Conservation (phyloP, 2,329 filamentous ascomycete genomes). For the Fusarium piperis region DNA sequence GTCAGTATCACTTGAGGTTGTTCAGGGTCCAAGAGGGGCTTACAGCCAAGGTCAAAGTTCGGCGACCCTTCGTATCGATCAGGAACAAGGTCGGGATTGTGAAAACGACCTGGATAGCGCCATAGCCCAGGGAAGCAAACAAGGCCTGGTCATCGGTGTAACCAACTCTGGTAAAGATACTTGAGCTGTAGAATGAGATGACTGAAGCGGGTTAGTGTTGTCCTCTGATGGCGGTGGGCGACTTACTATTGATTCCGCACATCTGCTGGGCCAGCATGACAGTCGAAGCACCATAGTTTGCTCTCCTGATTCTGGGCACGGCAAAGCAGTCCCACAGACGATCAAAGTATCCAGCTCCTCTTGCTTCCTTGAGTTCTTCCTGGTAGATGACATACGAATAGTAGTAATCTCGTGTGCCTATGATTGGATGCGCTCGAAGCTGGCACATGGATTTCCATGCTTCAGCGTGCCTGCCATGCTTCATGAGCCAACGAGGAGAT, state of each 20-base stretch:
- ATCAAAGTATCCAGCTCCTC: constrained; percentile 43
- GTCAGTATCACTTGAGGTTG: neutral
- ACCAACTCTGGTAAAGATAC: constrained; percentile 12
- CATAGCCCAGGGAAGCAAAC: constrained; percentile 26
- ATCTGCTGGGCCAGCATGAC: constrained; percentile 80
- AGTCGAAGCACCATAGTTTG: constrained; percentile 77
- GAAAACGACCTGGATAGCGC: constrained; percentile 21
- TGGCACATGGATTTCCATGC: constrained; percentile 64
- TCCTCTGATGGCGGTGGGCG: fast-evolving
- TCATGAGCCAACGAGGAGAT: constrained; percentile 70
- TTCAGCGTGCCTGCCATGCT: constrained; percentile 66
- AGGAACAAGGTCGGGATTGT: constrained; percentile 22
- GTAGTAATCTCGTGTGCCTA: constrained; percentile 68
- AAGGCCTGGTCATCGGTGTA: neutral
- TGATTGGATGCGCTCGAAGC: constrained; percentile 62
- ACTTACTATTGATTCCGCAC: constrained; percentile 42
- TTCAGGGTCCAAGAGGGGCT: neutral
- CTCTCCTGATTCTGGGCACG: constrained; percentile 73
- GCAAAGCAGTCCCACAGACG: constrained; percentile 67
- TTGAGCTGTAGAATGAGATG: constrained; percentile 36
- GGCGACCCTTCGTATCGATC: constrained; percentile 24
- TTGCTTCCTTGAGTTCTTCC: constrained; percentile 43
- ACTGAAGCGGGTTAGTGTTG: constrained; percentile 16
- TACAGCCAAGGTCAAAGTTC: constrained; percentile 8
- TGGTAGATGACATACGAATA: constrained; percentile 52